These are phyloP conservation scores for Sporothrix euskadiensis DNA, from an alignment of 2,329 filamentous ascomycete species.

Conservation along the genomic window DNA sequence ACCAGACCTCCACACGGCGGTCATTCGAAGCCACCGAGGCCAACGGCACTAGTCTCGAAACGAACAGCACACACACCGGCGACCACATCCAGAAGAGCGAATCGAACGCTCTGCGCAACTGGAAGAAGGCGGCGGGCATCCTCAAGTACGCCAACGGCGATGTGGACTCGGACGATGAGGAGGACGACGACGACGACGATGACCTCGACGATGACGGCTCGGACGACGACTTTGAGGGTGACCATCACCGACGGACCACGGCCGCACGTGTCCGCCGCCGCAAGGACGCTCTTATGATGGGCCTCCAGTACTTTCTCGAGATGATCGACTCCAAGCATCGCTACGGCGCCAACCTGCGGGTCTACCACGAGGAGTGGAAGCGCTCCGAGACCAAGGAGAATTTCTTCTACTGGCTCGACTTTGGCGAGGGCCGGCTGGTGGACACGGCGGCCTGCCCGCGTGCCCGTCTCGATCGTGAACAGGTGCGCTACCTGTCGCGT, in stretches of 20 bases:
- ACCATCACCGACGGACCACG: constrained; percentile 43
- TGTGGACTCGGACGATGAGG: constrained; percentile 38
- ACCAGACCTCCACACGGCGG: background rate
- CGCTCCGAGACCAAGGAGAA: constrained; percentile 74
- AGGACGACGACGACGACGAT: background rate
- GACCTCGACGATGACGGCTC: constrained; percentile 20
- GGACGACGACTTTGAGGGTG: background rate
- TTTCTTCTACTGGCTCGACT: constrained; percentile 92
- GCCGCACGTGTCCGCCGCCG: constrained; percentile 59
- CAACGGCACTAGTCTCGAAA: background rate
- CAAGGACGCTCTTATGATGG: constrained; percentile 75
- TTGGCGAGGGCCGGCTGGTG: constrained; percentile 70
- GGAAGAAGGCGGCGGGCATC: constrained; percentile 72
- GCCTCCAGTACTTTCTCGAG: constrained; percentile 78
- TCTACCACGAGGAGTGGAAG: constrained; percentile 86
- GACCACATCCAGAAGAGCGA: constrained; percentile 25
- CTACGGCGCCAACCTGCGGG: constrained; percentile 78
- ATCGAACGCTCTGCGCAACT: constrained; percentile 62
- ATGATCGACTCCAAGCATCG: constrained; percentile 87
- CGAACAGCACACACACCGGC: background rate
- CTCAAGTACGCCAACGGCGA: constrained; percentile 67
- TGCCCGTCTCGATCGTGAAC: constrained; percentile 72
- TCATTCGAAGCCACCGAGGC: background rate
- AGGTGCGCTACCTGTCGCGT: constrained; percentile 77
- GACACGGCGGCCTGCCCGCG: constrained; percentile 73